These are phyloP conservation scores for Barnettozyma sp. DNA, from an alignment of 805 yeast species.

Conservation along the genomic window DNA sequence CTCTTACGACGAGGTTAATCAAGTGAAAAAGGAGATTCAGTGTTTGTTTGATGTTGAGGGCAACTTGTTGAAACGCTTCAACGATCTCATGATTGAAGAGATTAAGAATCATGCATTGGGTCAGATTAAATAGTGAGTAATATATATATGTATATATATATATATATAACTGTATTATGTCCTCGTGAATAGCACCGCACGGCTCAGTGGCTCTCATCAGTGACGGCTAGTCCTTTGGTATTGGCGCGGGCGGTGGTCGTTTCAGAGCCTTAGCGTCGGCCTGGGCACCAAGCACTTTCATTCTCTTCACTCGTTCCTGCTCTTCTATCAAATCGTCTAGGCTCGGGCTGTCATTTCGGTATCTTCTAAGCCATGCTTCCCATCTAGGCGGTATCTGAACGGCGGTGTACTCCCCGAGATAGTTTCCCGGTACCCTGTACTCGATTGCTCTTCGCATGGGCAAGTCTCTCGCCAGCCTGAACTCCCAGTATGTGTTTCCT, in stretches of 20 bases:
- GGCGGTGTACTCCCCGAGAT: slow-evolving; percentile 38
- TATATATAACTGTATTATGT: too few relatives aligned
- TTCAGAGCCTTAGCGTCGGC: slow-evolving; percentile 21
- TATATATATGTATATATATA: too few relatives aligned
- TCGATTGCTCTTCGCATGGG: slow-evolving; percentile 56
- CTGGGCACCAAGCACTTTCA: slow-evolving; percentile 31
- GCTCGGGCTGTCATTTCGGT: slow-evolving; percentile 54
- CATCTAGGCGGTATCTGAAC: slow-evolving; percentile 64
- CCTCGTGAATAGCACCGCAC: slow-evolving; percentile 2
- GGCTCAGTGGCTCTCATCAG: background rate
- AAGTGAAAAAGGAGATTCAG: slow-evolving; percentile 21
- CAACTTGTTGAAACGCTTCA: slow-evolving; percentile 33
- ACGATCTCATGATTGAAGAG: slow-evolving; percentile 7
- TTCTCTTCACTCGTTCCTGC: slow-evolving; percentile 43
- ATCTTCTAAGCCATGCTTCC: slow-evolving; percentile 73
- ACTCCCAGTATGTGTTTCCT: slow-evolving; percentile 86
- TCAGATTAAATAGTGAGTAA: too few relatives aligned
- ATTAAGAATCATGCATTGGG: slow-evolving; percentile 2
- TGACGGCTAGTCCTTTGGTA: too few relatives aligned
- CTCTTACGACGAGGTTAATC: slow-evolving; percentile 17
- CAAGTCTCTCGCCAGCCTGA: slow-evolving; percentile 44
- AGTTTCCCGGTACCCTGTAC: slow-evolving; percentile 40
- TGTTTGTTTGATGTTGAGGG: slow-evolving; percentile 20
- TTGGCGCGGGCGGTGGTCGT: too few relatives aligned
- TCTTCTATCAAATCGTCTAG: slow-evolving; percentile 56